A percentile compares a stretch with the other conserved stretches of the same genome.
Evolutionary conservation across 2,329 filamentous ascomycete genomes (phyloP).

Genomic region (Nemania sp.): DNA sequence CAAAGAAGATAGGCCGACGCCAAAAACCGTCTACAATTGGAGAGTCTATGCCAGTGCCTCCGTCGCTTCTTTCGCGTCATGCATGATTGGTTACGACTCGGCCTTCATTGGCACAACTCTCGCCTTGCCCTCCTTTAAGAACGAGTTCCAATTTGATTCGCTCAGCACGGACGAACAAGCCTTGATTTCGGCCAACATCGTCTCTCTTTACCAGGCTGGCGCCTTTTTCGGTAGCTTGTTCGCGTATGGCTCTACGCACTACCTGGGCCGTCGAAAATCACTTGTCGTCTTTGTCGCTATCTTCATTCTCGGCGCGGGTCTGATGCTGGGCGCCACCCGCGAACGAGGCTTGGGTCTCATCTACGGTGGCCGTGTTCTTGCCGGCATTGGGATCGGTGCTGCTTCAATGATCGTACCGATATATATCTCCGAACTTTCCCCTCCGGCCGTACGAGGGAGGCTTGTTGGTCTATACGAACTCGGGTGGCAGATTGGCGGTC

Average conservation of each 20-base stretch:
- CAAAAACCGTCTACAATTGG: slow-evolving; percentile 63
- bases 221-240: slow-evolving; percentile 80
- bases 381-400: slow-evolving; percentile 65
- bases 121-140: slow-evolving; percentile 67
- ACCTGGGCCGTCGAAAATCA: slow-evolving; percentile 66
- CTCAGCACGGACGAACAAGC: slow-evolving; percentile 55
- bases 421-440: slow-evolving; percentile 63
- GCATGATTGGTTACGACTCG: slow-evolving; percentile 66
- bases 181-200: slow-evolving; percentile 72
- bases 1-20: slow-evolving; percentile 61
- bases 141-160: slow-evolving; percentile 66
- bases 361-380: slow-evolving; percentile 64
- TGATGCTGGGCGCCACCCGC: slow-evolving; percentile 70
- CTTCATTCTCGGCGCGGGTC: slow-evolving; percentile 70
- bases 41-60: slow-evolving; percentile 58
- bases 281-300: slow-evolving; percentile 63
- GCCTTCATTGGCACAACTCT: slow-evolving; percentile 81
- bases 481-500: slow-evolving; percentile 65
- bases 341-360: slow-evolving; percentile 66
- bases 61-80: slow-evolving; percentile 59
- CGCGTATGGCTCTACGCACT: slow-evolving; percentile 68
- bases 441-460: slow-evolving; percentile 65
- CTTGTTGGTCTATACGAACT: slow-evolving; percentile 70
- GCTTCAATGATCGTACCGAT: slow-evolving; percentile 66
- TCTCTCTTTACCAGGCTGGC: slow-evolving; percentile 80